phyloP scores from a whole-genome alignment of 495 filamentous ascomycete species.

The Neurospora sp. region DNA sequence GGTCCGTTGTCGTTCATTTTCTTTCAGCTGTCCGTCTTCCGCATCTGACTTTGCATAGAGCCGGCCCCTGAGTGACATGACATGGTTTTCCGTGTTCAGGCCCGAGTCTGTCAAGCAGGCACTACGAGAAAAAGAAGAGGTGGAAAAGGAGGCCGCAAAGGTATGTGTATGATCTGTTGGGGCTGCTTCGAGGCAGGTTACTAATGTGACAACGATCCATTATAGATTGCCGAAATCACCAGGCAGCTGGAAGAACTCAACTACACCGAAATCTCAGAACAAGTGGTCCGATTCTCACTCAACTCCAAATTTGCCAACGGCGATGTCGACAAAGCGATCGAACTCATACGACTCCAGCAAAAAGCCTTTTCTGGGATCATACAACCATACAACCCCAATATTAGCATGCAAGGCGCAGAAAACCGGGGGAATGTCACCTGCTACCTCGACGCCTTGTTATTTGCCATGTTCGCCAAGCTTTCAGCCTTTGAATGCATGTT shows the following conservation, averaged over 20 bases:
- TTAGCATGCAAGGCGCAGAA: constrained; percentile 72
- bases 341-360: constrained; percentile 63
- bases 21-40: constrained; percentile 5
- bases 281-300: constrained; percentile 64
- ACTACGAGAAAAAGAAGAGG: constrained; percentile 46
- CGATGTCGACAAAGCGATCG: constrained; percentile 63
- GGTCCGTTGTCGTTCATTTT: constrained; percentile 23
- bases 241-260: constrained; percentile 42
- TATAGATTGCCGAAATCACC: constrained; percentile 46
- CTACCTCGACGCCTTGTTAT: constrained; percentile 84
- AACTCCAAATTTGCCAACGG: constrained; percentile 52
- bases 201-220: background rate
- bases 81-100: constrained; percentile 46
- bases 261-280: constrained; percentile 43
- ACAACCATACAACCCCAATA: constrained; percentile 53
- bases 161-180: constrained; percentile 9
- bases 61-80: constrained; percentile 29
- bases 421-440: constrained; percentile 83
- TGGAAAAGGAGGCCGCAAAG: constrained; percentile 31
- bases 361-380: constrained; percentile 75
- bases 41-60: constrained; percentile 19
- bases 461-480: constrained; percentile 89
- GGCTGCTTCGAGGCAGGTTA: background rate
- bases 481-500: constrained; percentile 88
- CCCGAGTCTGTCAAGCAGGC: constrained; percentile 40